Evolutionary conservation across 768 basidiomycete genomes (phyloP).

Genomic region (Phylloporus sp.): DNA sequence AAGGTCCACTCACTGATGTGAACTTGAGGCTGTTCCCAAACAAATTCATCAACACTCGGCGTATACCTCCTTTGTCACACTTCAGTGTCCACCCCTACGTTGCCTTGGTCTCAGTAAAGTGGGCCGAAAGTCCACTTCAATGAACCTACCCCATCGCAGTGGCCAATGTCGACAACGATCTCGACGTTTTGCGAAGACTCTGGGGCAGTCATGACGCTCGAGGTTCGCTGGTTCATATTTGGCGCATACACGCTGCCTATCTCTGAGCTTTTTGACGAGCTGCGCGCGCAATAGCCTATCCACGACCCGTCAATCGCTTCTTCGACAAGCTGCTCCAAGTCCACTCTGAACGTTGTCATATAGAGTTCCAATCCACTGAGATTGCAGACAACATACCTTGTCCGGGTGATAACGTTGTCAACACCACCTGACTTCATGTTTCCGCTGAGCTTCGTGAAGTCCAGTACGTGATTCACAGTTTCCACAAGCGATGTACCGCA

Average conservation of each 20-base stretch:
- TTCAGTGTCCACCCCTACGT: conserved; percentile 77
- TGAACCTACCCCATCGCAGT: conserved; percentile 54
- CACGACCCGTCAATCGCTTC: conserved; percentile 91
- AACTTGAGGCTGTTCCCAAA: conserved; percentile 95
- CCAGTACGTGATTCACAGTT: conserved; percentile 94
- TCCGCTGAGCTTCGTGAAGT: conserved; percentile 92
- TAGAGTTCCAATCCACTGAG: not conserved
- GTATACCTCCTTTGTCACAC: conserved; percentile 89
- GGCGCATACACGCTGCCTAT: conserved; percentile 94
- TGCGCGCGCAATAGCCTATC: conserved; percentile 86
- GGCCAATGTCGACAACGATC: conserved; percentile 82
- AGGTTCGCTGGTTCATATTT: conserved; percentile 42
- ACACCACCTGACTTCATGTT: conserved; percentile 74
- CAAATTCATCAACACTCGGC: conserved; percentile 89
- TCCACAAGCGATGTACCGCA: conserved; percentile 95
- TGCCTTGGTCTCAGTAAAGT: conserved; percentile 7
- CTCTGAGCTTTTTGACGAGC: conserved; percentile 63
- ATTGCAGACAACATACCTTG: conserved; percentile 43
- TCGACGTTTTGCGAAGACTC: conserved; percentile 55
- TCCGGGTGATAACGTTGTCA: conserved; percentile 67
- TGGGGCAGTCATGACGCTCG: conserved; percentile 35
- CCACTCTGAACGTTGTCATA: conserved; percentile 40
- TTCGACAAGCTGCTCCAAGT: conserved; percentile 78
- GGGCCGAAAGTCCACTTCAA: not conserved
- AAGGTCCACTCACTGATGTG: conserved; percentile 53